These are phyloP conservation scores for Parathielavia appendiculata DNA, from an alignment of 495 filamentous ascomycete genomes.

Conservation along the genomic window DNA sequence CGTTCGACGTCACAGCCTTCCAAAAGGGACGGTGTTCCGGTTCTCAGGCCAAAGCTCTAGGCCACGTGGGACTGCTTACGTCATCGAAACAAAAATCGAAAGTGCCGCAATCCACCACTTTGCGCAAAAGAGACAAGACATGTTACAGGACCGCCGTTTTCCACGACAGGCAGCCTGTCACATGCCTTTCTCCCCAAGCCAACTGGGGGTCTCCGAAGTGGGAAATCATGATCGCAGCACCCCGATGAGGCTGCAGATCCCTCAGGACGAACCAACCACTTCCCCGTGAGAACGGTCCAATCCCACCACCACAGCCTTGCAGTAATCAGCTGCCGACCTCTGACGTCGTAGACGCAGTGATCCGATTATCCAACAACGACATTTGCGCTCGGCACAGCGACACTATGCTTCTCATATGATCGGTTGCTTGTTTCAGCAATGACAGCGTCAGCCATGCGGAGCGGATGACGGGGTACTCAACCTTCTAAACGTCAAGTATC, in stretches of 20 bases:
- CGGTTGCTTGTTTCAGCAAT: background rate
- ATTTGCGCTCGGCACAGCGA: background rate
- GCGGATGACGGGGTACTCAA: background rate
- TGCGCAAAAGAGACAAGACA: too few relatives aligned
- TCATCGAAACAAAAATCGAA: too few relatives aligned
- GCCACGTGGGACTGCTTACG: too few relatives aligned
- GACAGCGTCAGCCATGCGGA: background rate
- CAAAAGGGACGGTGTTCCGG: too few relatives aligned
- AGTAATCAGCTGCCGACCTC: background rate
- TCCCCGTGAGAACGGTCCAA: background rate
- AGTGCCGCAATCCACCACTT: too few relatives aligned
- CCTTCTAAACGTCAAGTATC: background rate
- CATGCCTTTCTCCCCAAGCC: background rate
- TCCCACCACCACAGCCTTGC: background rate
- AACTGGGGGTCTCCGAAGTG: too few relatives aligned
- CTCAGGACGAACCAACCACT: background rate
- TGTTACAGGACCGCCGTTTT: too few relatives aligned
- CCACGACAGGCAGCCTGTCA: too few relatives aligned
- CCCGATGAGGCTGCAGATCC: background rate
- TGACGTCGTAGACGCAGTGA: constrained; percentile 5
- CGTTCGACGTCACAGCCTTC: too few relatives aligned
- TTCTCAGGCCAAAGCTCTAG: too few relatives aligned
- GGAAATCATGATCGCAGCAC: background rate
- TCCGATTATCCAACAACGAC: background rate
- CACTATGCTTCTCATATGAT: background rate